These are phyloP conservation scores for Loxodes magnus DNA, from an alignment of 73 alveolate species.

Conservation along the genomic window DNA sequence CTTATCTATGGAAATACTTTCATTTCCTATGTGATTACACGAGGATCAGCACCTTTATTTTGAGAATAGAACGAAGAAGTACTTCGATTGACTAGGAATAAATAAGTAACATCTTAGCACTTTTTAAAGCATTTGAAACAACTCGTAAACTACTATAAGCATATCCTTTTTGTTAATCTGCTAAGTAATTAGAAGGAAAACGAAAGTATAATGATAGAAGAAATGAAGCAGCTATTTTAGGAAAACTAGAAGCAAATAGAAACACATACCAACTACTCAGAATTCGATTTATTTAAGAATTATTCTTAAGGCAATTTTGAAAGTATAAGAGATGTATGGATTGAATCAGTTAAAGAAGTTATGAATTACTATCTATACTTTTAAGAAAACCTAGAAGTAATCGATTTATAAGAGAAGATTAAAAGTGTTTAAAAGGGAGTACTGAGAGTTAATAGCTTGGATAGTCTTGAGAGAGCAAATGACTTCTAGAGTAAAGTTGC, in stretches of 20 bases:
- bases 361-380: constrained; percentile 17
- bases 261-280: too few relatives aligned
- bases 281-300: too few relatives aligned
- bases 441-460: constrained; percentile 80
- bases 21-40: constrained; percentile 44
- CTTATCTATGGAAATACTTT: constrained; percentile 21
- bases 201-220: constrained; percentile 41
- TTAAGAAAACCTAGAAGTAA: constrained; percentile 14
- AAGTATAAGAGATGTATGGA: too few relatives aligned
- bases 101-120: constrained; percentile 35
- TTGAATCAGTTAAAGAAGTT: too few relatives aligned
- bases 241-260: too few relatives aligned
- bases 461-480: constrained; percentile 88
- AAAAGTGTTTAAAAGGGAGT: constrained; percentile 66
- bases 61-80: constrained; percentile 59
- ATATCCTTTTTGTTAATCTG: constrained; percentile 31
- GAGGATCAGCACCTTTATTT: constrained; percentile 83
- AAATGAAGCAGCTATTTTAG: constrained; percentile 11
- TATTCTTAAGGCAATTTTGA: too few relatives aligned
- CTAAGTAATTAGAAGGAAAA: constrained; percentile 25
- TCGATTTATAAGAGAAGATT: too few relatives aligned
- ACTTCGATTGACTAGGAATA: constrained; percentile 17
- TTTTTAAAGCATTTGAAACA: constrained; percentile 41
- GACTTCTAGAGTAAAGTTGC: constrained; percentile 37
- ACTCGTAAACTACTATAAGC: constrained; percentile 31